phyloP scores from a whole-genome alignment of 345 rosid species.

The Litchi chinensis region DNA sequence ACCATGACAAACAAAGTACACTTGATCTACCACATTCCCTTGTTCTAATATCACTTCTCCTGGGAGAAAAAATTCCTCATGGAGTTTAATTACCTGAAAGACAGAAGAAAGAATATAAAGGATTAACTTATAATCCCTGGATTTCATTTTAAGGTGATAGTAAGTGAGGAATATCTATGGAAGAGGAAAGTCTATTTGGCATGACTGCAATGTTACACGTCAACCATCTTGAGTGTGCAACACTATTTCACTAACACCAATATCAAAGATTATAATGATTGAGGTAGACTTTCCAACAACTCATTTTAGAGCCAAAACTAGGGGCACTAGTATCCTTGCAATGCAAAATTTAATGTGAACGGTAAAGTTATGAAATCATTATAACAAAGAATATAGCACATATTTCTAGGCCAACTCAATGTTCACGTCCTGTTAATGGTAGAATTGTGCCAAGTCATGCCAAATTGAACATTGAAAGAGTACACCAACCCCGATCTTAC shows the following conservation, averaged over 20 bases:
- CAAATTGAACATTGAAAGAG: background rate
- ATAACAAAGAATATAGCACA: background rate
- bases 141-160: background rate
- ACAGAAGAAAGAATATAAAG: constrained; percentile 12
- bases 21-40: constrained; percentile 87
- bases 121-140: background rate
- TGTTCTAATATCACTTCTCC: constrained; percentile 95
- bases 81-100: constrained; percentile 70
- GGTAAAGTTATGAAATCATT: background rate
- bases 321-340: background rate
- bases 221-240: background rate
- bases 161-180: background rate
- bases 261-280: background rate
- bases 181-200: background rate
- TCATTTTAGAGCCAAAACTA: background rate
- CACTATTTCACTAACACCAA: background rate
- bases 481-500: background rate
- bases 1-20: constrained; percentile 92
- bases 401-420: constrained; percentile 2
- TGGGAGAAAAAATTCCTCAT: constrained; percentile 96
- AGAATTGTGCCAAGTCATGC: background rate
- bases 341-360: background rate
- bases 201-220: background rate
- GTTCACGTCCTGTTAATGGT: background rate
- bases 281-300: constrained; percentile 4